Base-by-base conservation (phyloP, 2,329 filamentous ascomycete genomes). In the Balansia obtecta region DNA sequence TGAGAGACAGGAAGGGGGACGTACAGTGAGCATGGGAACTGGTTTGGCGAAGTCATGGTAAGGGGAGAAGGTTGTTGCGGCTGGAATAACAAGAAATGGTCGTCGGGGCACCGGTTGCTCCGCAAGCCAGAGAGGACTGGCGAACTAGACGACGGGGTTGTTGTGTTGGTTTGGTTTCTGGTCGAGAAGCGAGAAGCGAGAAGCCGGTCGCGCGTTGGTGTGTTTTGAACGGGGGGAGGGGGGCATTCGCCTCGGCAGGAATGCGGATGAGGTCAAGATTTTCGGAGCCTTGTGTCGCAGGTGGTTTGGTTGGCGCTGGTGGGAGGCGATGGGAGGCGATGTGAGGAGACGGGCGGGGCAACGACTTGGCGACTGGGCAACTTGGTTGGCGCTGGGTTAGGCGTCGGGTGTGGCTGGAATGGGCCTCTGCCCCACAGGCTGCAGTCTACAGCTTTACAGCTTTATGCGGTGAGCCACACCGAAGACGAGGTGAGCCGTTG, bases 1-100 rank as follows among this genome's bases (percentile, higher is more conserved):
- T 37, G 34, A 15, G 15, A 72, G 70, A 45, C 70, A 57, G 56
- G 76, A n/a, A n/a, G 73, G 53, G 55, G 48, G 33, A 53, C 39
- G 44, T 51, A 49, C 52, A 56, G 47, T 40, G 52, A 45, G 46
- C 52, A 53, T 11, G 52, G 52, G 16, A 48, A 51, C 18, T 49
- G 51, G 13, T 39, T 42, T 5, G 50, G 27, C 16, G 46, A 48
- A 34, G 48, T 41, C 51, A 55, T 55, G 47, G 34, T 34, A 30
- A 48, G 11, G 48, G 49, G 30, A 15, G 38, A 44, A 27, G 41
- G 18, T 39, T 43, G 46, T 10, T 34, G 27, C 10, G 38, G 20
- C 13, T 16, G 33, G 15, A 18, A 22, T 44, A 39, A 39, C 39
- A 48, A 48, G 48, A 48, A 6, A 38, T n/a, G 20, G 48, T 39